phyloP scores from a whole-genome alignment of 345 rosid genomes.

The Viola odorata region DNA sequence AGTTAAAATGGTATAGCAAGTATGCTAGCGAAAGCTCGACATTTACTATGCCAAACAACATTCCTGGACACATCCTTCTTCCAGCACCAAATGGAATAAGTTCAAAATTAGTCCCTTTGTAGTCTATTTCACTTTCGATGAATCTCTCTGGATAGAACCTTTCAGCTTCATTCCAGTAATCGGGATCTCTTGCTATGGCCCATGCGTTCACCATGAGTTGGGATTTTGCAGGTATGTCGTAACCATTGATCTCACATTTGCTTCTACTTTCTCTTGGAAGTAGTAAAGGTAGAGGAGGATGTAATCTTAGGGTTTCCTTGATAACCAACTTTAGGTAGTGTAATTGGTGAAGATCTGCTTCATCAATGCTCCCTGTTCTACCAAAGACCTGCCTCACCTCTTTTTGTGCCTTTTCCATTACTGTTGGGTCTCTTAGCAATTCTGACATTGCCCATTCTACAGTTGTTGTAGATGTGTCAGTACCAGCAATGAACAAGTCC shows the following conservation, averaged over 20 bases:
- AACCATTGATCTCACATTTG: conserved; percentile 18
- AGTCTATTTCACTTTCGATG: conserved; percentile 2
- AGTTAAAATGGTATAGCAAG: conserved; percentile 5
- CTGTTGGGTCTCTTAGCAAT: conserved; percentile 23
- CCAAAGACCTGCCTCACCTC: conserved; percentile 23
- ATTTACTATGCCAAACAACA: not conserved
- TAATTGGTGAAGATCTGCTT: conserved; percentile 7
- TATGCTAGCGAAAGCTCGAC: not conserved
- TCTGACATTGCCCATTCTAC: conserved; percentile 32
- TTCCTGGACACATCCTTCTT: conserved; percentile 9
- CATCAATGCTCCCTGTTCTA: conserved; percentile 10
- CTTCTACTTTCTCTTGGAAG: conserved; percentile 18
- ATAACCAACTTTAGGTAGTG: conserved; percentile 6
- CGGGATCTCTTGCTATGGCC: conserved; percentile 33
- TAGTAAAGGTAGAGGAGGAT: conserved; percentile 15
- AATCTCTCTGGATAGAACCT: conserved; percentile 18
- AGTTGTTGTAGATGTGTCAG: conserved; percentile 25
- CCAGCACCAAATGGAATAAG: conserved; percentile 10
- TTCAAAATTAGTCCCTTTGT: conserved; percentile 8
- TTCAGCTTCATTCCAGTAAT: conserved; percentile 30
- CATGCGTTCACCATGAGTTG: conserved; percentile 31
- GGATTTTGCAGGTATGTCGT: conserved; percentile 15
- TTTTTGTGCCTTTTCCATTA: conserved; percentile 23
- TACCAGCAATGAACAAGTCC: conserved; percentile 28
- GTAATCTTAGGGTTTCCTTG: conserved; percentile 35